phyloP scores from a whole-genome alignment of 495 filamentous ascomycete genomes.

The Penicillium macrosclerotiorum region DNA sequence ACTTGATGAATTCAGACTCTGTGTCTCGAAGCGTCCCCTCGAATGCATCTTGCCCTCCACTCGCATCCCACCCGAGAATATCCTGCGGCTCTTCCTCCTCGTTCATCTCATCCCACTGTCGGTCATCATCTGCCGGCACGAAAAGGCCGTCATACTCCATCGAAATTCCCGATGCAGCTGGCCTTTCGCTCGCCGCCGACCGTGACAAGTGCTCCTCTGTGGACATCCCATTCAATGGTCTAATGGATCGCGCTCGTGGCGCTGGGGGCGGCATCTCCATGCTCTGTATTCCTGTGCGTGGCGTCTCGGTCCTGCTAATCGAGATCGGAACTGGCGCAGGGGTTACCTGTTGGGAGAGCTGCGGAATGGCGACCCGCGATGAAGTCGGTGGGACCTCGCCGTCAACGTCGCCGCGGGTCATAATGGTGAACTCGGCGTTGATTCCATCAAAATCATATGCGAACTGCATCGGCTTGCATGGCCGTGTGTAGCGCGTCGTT shows the following conservation, averaged over 20 bases:
- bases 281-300: constrained; percentile 7
- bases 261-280: constrained; percentile 35
- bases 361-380: constrained; percentile 27
- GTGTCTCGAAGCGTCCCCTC: constrained; percentile 33
- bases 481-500: constrained; percentile 74
- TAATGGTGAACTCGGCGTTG: constrained; percentile 82
- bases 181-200: constrained; percentile 37
- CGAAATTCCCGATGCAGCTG: constrained; percentile 53
- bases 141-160: constrained; percentile 74
- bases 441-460: constrained; percentile 74
- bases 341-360: constrained; percentile 35
- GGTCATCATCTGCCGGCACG: constrained; percentile 70
- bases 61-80: constrained; percentile 79
- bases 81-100: constrained; percentile 71
- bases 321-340: constrained; percentile 20
- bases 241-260: constrained; percentile 30
- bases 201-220: constrained; percentile 25
- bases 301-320: constrained; percentile 15
- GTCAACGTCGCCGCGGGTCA: constrained; percentile 83
- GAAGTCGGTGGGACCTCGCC: constrained; percentile 38
- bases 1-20: constrained; percentile 22
- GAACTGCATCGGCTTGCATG: constrained; percentile 80
- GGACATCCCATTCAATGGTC: constrained; percentile 37
- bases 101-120: constrained; percentile 76
- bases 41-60: constrained; percentile 46